Base-by-base conservation (phyloP, 805 yeast genomes). In the Kregervanrija fluxuum region DNA sequence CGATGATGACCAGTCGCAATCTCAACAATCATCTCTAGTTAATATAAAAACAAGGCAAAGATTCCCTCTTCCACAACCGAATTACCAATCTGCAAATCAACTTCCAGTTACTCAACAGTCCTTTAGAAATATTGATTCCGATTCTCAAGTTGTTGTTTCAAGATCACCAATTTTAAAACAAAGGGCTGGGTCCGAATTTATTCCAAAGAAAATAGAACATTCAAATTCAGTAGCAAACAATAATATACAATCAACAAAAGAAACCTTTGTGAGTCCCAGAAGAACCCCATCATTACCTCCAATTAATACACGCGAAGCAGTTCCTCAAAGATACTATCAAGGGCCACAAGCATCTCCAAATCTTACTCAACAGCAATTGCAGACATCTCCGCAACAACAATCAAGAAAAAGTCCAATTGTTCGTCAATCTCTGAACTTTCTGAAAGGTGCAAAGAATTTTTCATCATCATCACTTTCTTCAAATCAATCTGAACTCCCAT, bases 401-500 rank as follows among this genome's bases (percentile, higher is more conserved):
- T 43, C 37, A 22, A 35, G 48, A 14, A 59, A 62, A 50, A 60
- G 67, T 35, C 73, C 73, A 1, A 61, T 61, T 11, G 47, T 68
- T 33, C 62, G 68, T 13, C 72, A 68, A 46, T 68, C 72, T 1
- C 46, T 62, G 16, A 65, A 59, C 37, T 60, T 68, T 22, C 46
- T 67, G n/a, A 50, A 65, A 30, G 62, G 64, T 10, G 46, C 56
- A 2, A 48, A 60, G 39, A 61, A 57, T 37, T 48, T 51, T 3
- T 54, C 60, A 0, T 46, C 60, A 2, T 42, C 57, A 1, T 54
- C 61, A 2, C 44, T 59, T 8, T 38, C 51, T 11, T 51, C 58
- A 1, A 58, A 56, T 16, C 38, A 34, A 10, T 36, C 33, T 22
- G 30, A 30, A 11, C 48, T 41, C 33, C 43, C 39, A 3, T 41